Conservation (phyloP, 164 flowering plant genomes). For the Litsea cubeba region DNA sequence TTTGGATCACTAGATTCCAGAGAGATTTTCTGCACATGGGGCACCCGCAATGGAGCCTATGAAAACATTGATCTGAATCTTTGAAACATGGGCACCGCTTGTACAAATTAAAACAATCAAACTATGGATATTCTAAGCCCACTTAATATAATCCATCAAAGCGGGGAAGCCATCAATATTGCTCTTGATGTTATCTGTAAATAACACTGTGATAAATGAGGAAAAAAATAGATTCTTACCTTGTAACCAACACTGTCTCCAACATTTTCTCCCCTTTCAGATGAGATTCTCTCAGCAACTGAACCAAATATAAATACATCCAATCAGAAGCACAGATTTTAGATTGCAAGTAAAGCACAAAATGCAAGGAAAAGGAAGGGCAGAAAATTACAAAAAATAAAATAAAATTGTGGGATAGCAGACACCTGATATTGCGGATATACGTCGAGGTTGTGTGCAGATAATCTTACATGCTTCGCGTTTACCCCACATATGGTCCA, state of each 20-base stretch:
- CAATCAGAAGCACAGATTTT: background rate
- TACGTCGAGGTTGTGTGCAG: conserved; percentile 95
- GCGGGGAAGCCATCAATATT: background rate
- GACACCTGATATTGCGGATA: conserved; percentile 89
- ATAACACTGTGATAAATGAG: background rate
- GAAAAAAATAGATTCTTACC: conserved; percentile 32
- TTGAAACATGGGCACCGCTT: background rate
- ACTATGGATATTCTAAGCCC: background rate
- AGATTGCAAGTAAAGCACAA: background rate
- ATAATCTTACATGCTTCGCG: conserved; percentile 77
- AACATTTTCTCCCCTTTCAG: conserved; percentile 83
- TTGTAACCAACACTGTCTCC: conserved; percentile 91
- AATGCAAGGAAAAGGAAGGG: background rate
- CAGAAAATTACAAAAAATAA: background rate
- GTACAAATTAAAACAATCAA: background rate
- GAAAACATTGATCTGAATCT: background rate
- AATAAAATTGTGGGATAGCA: background rate
- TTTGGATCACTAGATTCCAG: background rate
- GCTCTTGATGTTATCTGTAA: background rate
- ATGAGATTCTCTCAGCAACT: conserved; percentile 93
- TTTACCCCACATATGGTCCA: conserved; percentile 83
- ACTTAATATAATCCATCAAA: background rate
- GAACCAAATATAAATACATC: conserved; percentile 7
- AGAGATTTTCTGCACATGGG: background rate
- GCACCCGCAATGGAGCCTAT: background rate